These are phyloP conservation scores for Aphanoascus verrucosus DNA, from an alignment of 2,329 filamentous ascomycete species.

Conservation along the genomic window DNA sequence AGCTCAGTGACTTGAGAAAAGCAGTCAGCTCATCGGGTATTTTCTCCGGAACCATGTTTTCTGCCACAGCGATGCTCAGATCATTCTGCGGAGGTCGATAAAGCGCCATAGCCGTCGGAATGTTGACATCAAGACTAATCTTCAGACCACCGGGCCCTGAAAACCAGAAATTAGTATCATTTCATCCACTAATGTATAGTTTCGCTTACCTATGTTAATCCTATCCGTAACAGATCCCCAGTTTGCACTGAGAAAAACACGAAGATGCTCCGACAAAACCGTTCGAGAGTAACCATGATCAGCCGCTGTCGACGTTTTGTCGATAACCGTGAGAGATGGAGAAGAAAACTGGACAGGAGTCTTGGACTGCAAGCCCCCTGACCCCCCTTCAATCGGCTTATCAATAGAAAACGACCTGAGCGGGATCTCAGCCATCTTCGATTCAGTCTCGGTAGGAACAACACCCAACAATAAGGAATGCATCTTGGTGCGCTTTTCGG, in stretches of 20 bases:
- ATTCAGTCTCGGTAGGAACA: slow-evolving; percentile 56
- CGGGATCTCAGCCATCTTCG: slow-evolving; percentile 58
- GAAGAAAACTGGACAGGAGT: slow-evolving; percentile 30
- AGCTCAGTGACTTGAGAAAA: slow-evolving; percentile 49
- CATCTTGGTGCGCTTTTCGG: slow-evolving; percentile 58
- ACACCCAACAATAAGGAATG: slow-evolving; percentile 65
- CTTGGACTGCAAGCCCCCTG: slow-evolving; percentile 22
- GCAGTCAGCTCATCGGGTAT: slow-evolving; percentile 52
- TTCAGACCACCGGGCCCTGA: slow-evolving; percentile 58
- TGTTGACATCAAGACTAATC: slow-evolving; percentile 53
- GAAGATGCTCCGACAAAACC: slow-evolving; percentile 64
- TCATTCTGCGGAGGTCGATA: slow-evolving; percentile 66
- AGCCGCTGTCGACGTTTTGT: slow-evolving; percentile 49
- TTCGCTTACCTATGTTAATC: slow-evolving; percentile 55
- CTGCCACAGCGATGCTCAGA: slow-evolving; percentile 63
- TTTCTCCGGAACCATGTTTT: slow-evolving; percentile 53
- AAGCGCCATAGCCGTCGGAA: slow-evolving; percentile 53
- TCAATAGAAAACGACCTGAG: slow-evolving; percentile 56
- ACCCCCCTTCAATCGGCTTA: slow-evolving; percentile 30
- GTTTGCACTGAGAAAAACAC: slow-evolving; percentile 64
- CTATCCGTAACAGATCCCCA: slow-evolving; percentile 72
- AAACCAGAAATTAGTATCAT: slow-evolving; percentile 15
- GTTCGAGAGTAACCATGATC: slow-evolving; percentile 53
- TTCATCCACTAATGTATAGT: neutral
- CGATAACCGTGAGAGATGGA: slow-evolving; percentile 49